Base-by-base conservation (phyloP, 192 early-diverging fungal species). In the Funneliformis mosseae region DNA sequence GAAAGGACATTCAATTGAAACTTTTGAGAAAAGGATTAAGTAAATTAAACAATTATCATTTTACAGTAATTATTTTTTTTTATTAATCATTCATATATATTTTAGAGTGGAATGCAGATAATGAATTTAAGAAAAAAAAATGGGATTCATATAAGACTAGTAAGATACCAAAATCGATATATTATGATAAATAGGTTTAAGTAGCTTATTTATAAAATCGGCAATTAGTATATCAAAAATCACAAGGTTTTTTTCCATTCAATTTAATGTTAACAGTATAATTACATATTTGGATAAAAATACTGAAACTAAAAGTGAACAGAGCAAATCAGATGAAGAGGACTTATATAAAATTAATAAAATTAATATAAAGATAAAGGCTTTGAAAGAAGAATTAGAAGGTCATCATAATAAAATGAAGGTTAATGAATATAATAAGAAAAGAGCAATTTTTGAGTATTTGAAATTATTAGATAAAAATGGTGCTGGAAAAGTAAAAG, bases 301-400 rank as follows among this genome's bases (percentile, higher is more conserved):
- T 27, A 27, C 4, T 8, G 14, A 16, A 27, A 27, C 8, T 1
- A 8, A 21, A 16, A 27, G 28, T 12, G 28, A 27, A 27, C 23
- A 68, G 23, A 23, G 4, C 28, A 25, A 68, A 2, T 39, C 14
- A 39, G 33, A 33, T 2, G 33, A 33, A 33, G 33, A 33, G 33
- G 33, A 33, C 33, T 33, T 33, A 33, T 33, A 33, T 33, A 8
- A 68, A 16, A 14, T 16, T 5, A 6, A 39, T 68, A 61, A 12
- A 14, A 61, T 61, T n/a, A 61, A 61, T 61, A 61, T 6, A 61
- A 61, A 18, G 0, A n/a, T 25, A 9, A 68, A 68, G 8, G 25
- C 28, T 68, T 68, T 33, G 28, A 68, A 68, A 68, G 27, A 68
- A 25, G 4, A 68, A 1, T 68, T 68, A 68, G 66, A 68, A 68